These are phyloP conservation scores for Fusarium clavum DNA, from an alignment of 2,329 filamentous ascomycete species.

Conservation along the genomic window DNA sequence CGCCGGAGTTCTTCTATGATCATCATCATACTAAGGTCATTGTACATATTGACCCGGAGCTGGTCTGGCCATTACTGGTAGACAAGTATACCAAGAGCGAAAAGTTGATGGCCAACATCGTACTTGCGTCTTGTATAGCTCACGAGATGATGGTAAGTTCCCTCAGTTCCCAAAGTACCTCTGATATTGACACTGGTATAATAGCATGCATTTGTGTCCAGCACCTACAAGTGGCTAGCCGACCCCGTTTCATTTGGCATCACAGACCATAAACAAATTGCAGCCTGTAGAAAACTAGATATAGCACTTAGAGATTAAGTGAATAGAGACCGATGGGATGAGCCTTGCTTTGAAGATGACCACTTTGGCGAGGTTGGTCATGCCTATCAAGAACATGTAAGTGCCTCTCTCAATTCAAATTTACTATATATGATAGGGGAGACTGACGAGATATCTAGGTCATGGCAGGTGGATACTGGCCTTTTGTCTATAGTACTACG, in stretches of 20 bases:
- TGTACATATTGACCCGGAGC: constrained; percentile 32
- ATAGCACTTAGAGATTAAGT: constrained; percentile 3
- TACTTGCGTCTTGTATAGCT: constrained; percentile 39
- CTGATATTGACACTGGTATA: constrained; percentile 4
- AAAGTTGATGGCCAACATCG: constrained; percentile 40
- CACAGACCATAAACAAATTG: background rate
- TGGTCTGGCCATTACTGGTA: constrained; percentile 44
- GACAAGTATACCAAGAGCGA: constrained; percentile 42
- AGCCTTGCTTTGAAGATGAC: constrained; percentile 45
- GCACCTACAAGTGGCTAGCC: constrained; percentile 29
- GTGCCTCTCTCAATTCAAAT: background rate
- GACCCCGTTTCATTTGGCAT: constrained; percentile 35
- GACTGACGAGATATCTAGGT: constrained; percentile 30
- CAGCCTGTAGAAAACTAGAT: constrained; percentile 23
- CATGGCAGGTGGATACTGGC: constrained; percentile 39
- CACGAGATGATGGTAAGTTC: constrained; percentile 48
- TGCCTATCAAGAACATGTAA: constrained; percentile 40
- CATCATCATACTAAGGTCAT: background rate
- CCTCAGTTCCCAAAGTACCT: background rate
- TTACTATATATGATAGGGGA: background rate
- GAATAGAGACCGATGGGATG: background rate
- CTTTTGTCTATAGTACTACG: constrained; percentile 6
- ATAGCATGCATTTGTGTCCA: constrained; percentile 36
- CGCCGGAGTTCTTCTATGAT: background rate
- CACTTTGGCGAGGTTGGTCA: constrained; percentile 39